Conservation (phyloP, 176 grass and related monocot species). For the Sorghum bicolor region DNA sequence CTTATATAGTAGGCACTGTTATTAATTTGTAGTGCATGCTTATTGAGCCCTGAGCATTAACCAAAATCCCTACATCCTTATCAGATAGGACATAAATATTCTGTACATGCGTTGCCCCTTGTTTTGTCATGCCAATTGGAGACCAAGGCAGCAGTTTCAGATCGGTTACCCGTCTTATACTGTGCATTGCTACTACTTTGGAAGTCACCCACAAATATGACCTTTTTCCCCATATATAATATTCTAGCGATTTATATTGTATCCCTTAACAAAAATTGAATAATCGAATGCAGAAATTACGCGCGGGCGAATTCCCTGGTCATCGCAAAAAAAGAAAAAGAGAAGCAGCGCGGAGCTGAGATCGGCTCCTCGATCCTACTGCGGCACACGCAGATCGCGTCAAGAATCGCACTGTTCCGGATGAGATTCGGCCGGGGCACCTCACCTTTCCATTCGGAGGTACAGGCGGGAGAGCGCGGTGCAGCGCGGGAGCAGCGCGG, state of each 20-base stretch:
- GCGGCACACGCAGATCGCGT: slow-evolving; percentile 13
- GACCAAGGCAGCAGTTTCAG: not conserved
- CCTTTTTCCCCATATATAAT: not conserved
- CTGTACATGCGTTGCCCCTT: not conserved
- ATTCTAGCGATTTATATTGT: not conserved
- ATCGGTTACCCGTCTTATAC: not conserved
- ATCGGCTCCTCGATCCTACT: slow-evolving; percentile 7
- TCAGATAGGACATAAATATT: not conserved
- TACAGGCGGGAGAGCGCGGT: slow-evolving; percentile 41
- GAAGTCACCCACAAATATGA: not conserved
- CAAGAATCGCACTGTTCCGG: not conserved
- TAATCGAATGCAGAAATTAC: not conserved
- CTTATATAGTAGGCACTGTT: not conserved
- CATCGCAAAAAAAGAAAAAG: not conserved
- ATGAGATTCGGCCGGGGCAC: not conserved
- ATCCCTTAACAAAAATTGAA: not conserved
- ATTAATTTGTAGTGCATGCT: not conserved
- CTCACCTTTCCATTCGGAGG: slow-evolving; percentile 88
- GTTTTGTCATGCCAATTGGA: not conserved
- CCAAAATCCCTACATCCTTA: not conserved
- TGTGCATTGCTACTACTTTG: not conserved
- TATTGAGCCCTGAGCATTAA: not conserved
- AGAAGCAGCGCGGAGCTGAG: slow-evolving; percentile 3
- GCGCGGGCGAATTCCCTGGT: not conserved
- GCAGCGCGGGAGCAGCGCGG: slow-evolving; percentile 67